Evolutionary conservation across 176 grass and related monocot species (phyloP).

Genomic region (Musa acuminata): DNA sequence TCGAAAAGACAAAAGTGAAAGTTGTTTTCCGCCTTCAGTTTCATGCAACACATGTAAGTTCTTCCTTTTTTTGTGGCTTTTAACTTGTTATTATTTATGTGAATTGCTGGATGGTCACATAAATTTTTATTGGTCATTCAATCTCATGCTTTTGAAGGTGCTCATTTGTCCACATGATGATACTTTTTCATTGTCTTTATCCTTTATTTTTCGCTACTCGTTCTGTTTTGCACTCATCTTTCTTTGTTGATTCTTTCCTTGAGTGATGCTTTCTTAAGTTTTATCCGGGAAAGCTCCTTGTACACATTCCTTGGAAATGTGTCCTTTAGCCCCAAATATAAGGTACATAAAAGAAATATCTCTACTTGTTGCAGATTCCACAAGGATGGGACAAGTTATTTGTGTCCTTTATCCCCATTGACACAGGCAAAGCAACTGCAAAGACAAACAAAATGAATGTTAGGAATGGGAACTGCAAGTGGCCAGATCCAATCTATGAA

Average conservation of each 20-base stretch:
- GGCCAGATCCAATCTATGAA: slow-evolving; percentile 99
- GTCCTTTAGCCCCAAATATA: too few species aligned
- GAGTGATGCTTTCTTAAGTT: background rate
- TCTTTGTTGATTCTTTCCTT: slow-evolving; percentile 10
- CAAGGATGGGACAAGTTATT: slow-evolving; percentile 98
- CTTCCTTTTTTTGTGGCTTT: slow-evolving; percentile 10
- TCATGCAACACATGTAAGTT: slow-evolving; percentile 91
- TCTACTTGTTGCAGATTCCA: slow-evolving; percentile 63
- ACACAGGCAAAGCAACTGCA: slow-evolving; percentile 68
- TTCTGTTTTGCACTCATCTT: background rate
- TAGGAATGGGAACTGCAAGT: slow-evolving; percentile 86
- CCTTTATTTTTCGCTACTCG: background rate
- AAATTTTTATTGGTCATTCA: background rate
- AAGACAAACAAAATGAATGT: slow-evolving; percentile 99
- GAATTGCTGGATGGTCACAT: slow-evolving; percentile 20
- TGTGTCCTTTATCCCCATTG: slow-evolving; percentile 84
- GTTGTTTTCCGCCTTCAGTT: slow-evolving; percentile 95
- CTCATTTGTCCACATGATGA: background rate
- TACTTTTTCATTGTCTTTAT: background rate
- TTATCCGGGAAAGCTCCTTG: background rate
- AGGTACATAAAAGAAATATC: background rate
- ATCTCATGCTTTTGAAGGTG: background rate
- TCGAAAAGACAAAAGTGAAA: slow-evolving; percentile 95
- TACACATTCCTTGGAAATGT: too few species aligned
- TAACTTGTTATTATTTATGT: slow-evolving; percentile 22